These are phyloP conservation scores for Aurifilum marmelostoma DNA, from an alignment of 2,329 filamentous ascomycete genomes.

Conservation along the genomic window DNA sequence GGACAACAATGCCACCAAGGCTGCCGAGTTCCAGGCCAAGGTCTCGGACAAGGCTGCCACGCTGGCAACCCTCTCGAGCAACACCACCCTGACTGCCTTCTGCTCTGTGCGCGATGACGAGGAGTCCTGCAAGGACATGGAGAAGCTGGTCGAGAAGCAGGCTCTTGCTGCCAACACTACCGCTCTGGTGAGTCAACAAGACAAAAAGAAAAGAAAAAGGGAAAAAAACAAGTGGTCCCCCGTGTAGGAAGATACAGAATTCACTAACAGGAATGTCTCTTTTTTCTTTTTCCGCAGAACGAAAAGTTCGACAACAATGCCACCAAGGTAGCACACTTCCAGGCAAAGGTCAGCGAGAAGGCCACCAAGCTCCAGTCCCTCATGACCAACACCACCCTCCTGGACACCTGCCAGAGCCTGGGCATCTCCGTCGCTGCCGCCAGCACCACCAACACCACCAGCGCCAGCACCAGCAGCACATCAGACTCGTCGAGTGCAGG, in stretches of 20 bases:
- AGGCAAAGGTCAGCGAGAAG: conserved; percentile 37
- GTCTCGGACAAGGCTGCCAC: conserved; percentile 30
- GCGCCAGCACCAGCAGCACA: not conserved
- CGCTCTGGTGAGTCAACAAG: conserved; percentile 31
- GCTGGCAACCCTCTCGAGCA: conserved; percentile 34
- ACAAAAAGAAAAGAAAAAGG: no score
- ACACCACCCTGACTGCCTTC: conserved; percentile 34
- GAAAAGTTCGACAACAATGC: conserved; percentile 41
- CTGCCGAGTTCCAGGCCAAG: conserved; percentile 35
- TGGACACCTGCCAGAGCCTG: conserved; percentile 30
- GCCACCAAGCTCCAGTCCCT: conserved; percentile 37
- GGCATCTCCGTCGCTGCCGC: conserved; percentile 19
- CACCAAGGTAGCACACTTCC: conserved; percentile 40
- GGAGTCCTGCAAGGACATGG: conserved; percentile 30
- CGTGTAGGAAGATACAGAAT: not conserved
- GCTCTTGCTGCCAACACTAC: conserved; percentile 38
- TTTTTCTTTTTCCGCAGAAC: conserved; percentile 26
- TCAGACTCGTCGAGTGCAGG: conserved; percentile 18
- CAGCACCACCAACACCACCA: not conserved
- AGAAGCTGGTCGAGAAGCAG: conserved; percentile 31
- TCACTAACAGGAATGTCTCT: conserved; percentile 1
- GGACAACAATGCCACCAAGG: conserved; percentile 38
- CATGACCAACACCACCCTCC: conserved; percentile 42
- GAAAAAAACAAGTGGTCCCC: no score
- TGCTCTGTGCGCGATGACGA: conserved; percentile 32